Percentiles rank a stretch among this genome's conserved stretches.
Evolutionary conservation across 2,329 filamentous ascomycete species (phyloP).

Genomic region (Fusarium kyushuense): DNA sequence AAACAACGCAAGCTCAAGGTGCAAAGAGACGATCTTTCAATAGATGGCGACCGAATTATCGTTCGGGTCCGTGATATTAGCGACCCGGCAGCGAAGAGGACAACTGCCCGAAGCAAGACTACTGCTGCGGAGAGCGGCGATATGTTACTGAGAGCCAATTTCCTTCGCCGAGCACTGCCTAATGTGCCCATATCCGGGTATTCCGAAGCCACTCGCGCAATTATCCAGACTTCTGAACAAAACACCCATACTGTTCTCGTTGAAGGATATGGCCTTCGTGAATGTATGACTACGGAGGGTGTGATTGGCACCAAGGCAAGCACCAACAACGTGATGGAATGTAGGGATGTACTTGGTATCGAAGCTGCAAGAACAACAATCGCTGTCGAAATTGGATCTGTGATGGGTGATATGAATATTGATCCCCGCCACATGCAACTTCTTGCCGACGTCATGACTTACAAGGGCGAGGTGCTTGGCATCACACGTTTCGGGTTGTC

Average conservation of each 20-base stretch:
- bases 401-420: slow-evolving; percentile 96
- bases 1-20: slow-evolving; percentile 87
- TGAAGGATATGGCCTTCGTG: slow-evolving; percentile 90
- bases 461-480: slow-evolving; percentile 95
- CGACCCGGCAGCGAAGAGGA: slow-evolving; percentile 61
- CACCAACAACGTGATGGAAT: slow-evolving; percentile 93
- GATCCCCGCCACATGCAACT: slow-evolving; percentile 98
- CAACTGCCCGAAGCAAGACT: slow-evolving; percentile 59
- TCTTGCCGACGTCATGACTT: slow-evolving; percentile 98
- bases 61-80: slow-evolving; percentile 75
- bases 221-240: slow-evolving; percentile 84
- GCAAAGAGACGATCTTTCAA: slow-evolving; percentile 71
- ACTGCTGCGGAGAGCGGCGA: slow-evolving; percentile 58
- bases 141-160: slow-evolving; percentile 82
- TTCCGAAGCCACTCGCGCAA: slow-evolving; percentile 84
- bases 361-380: slow-evolving; percentile 94
- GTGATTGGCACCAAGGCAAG: slow-evolving; percentile 81
- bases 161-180: slow-evolving; percentile 84
- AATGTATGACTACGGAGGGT: slow-evolving; percentile 93
- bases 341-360: slow-evolving; percentile 87
- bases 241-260: slow-evolving; percentile 82
- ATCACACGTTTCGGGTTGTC: slow-evolving; percentile 96
- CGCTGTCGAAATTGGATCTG: slow-evolving; percentile 84
- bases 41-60: slow-evolving; percentile 73
- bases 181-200: slow-evolving; percentile 91